Conservation (phyloP, 306 rosid genomes). For the Quercus glauca region DNA sequence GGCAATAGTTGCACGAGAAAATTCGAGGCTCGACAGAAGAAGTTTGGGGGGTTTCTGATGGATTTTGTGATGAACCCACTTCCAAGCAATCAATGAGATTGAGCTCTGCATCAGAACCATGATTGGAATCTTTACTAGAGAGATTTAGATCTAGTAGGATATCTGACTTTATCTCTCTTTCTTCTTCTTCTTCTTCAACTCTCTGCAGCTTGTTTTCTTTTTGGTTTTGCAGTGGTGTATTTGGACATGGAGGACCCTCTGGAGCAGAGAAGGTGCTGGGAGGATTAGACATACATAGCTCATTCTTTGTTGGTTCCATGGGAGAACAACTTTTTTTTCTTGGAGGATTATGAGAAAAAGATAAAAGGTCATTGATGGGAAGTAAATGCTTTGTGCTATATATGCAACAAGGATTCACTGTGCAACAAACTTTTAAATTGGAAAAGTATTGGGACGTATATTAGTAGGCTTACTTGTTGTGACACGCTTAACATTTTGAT, state of each 20-base stretch:
- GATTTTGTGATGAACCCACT: conserved; percentile 21
- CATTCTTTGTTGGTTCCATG: conserved; percentile 40
- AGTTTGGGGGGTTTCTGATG: conserved; percentile 6
- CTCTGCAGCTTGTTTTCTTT: conserved; percentile 32
- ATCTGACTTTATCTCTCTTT: conserved; percentile 14
- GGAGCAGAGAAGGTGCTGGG: conserved; percentile 3
- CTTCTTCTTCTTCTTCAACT: conserved; percentile 35
- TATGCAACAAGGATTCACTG: conserved; percentile 26
- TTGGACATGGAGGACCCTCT: conserved; percentile 51
- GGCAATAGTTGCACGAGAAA: conserved; percentile 74
- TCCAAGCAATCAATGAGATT: conserved; percentile 56
- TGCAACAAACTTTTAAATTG: not conserved
- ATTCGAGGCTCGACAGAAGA: conserved; percentile 39
- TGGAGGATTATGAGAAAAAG: conserved; percentile 6
- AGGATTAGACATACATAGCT: conserved; percentile 8
- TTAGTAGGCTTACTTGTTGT: not conserved
- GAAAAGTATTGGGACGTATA: not conserved
- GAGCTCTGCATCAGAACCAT: conserved; percentile 32
- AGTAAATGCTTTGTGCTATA: conserved; percentile 30
- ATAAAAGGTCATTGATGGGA: conserved; percentile 16
- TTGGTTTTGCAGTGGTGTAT: conserved; percentile 48
- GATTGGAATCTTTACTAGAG: conserved; percentile 14
- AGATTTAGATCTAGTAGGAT: conserved; percentile 43
- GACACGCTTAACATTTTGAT: not conserved
- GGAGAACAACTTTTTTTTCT: conserved; percentile 2